Conservation (phyloP, 2,329 filamentous ascomycete species). For the Alternaria angustiovoidea region DNA sequence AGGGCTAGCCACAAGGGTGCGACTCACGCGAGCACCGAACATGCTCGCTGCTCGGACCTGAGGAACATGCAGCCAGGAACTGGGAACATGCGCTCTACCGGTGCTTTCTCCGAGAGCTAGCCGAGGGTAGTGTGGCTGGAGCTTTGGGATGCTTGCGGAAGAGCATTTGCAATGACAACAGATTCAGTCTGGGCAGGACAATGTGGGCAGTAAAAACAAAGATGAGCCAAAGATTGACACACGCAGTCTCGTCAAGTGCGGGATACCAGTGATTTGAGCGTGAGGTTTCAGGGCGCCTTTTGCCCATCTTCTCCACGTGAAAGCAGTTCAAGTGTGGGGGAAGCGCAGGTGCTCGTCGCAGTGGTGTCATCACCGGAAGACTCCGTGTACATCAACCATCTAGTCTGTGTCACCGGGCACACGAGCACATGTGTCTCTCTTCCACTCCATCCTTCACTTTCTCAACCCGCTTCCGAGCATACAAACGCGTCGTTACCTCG, state of each 20-base stretch:
- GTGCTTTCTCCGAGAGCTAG: slow-evolving; percentile 19
- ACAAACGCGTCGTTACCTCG: slow-evolving; percentile 35
- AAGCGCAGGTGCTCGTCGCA: slow-evolving; percentile 23
- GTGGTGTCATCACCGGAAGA: slow-evolving; percentile 25
- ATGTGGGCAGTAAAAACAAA: slow-evolving; percentile 12
- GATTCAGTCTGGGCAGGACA: neutral
- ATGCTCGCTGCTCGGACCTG: slow-evolving; percentile 29
- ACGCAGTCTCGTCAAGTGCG: slow-evolving; percentile 28
- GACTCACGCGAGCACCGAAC: slow-evolving; percentile 37
- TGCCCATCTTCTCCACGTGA: slow-evolving; percentile 37
- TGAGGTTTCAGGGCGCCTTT: slow-evolving; percentile 21
- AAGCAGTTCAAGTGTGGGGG: slow-evolving; percentile 44
- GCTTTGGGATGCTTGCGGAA: slow-evolving; percentile 20
- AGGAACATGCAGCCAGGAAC: slow-evolving; percentile 27
- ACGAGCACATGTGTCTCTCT: slow-evolving; percentile 4
- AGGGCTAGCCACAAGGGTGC: slow-evolving; percentile 13
- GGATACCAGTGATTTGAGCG: slow-evolving; percentile 8
- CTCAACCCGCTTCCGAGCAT: slow-evolving; percentile 11
- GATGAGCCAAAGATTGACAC: slow-evolving; percentile 13
- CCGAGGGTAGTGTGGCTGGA: slow-evolving; percentile 36
- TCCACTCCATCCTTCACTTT: slow-evolving; percentile 3
- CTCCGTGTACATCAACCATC: slow-evolving; percentile 19
- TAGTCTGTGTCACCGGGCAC: slow-evolving; percentile 4
- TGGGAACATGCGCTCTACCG: slow-evolving; percentile 22
- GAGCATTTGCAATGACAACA: slow-evolving; percentile 7